These are phyloP conservation scores for Nakaseomyces kungkrabaensis DNA, from an alignment of 1,139 yeast species.

Conservation along the genomic window DNA sequence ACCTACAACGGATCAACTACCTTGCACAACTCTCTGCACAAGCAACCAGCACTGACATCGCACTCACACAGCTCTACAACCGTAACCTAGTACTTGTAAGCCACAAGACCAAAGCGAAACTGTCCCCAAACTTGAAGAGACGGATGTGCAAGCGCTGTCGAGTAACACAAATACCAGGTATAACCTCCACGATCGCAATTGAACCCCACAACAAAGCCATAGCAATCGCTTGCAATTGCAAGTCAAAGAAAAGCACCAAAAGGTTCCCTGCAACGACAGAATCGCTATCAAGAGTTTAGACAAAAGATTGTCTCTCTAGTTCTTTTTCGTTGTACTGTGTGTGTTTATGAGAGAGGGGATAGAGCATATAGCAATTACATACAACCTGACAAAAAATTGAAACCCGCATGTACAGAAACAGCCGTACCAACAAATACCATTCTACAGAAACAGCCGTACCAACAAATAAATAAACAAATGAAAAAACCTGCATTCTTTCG, in stretches of 20 bases:
- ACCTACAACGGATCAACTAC: background rate
- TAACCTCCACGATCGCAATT: background rate
- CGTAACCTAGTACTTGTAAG: background rate
- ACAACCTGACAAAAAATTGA: too few species aligned
- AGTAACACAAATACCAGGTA: background rate
- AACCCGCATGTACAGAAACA: too few species aligned
- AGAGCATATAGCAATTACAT: too few species aligned
- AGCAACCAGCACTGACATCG: background rate
- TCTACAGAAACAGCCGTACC: too few species aligned
- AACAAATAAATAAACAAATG: too few species aligned
- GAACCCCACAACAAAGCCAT: background rate
- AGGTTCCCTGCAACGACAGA: background rate
- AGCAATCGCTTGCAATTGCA: background rate
- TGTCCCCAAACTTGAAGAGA: background rate
- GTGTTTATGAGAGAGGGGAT: too few species aligned
- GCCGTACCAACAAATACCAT: too few species aligned
- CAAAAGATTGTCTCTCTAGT: too few species aligned
- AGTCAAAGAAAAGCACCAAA: background rate
- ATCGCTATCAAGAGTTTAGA: too few species aligned
- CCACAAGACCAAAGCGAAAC: background rate
- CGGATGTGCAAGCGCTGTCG: background rate
- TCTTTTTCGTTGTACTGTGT: too few species aligned
- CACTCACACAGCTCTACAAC: background rate
- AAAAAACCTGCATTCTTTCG: too few species aligned
- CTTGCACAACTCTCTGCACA: background rate